These are phyloP conservation scores for Diplodia intermedia DNA, from an alignment of 2,329 filamentous ascomycete species.

Conservation along the genomic window DNA sequence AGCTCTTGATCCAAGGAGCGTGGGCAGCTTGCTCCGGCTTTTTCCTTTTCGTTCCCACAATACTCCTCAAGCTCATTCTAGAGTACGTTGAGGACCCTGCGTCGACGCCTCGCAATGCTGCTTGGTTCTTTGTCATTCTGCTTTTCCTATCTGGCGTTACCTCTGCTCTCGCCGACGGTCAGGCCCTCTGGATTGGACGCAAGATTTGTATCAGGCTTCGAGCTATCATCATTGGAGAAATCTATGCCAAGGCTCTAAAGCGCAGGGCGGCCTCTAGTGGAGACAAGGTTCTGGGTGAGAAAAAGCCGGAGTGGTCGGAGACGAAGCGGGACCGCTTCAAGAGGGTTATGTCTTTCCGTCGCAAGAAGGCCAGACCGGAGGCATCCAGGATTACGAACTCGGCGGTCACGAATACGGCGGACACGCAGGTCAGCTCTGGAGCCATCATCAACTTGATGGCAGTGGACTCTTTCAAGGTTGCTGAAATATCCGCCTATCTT, in stretches of 20 bases:
- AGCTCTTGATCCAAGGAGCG: slow-evolving; percentile 75
- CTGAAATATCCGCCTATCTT: slow-evolving; percentile 90
- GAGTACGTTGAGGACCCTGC: slow-evolving; percentile 90
- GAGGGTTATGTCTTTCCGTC: slow-evolving; percentile 62
- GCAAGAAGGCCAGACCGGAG: slow-evolving; percentile 60
- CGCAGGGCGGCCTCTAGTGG: slow-evolving; percentile 81
- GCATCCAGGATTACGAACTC: slow-evolving; percentile 52
- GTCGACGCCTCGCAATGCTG: slow-evolving; percentile 78
- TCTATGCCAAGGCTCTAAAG: slow-evolving; percentile 93
- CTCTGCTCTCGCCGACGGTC: slow-evolving; percentile 81
- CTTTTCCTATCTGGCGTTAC: slow-evolving; percentile 83
- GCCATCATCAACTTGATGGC: slow-evolving; percentile 99
- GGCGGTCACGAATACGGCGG: slow-evolving; percentile 45
- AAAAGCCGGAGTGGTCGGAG: slow-evolving; percentile 53
- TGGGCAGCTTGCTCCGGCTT: slow-evolving; percentile 82
- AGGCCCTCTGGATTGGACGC: slow-evolving; percentile 90
- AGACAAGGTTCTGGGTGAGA: slow-evolving; percentile 74
- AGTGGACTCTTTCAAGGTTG: slow-evolving; percentile 98
- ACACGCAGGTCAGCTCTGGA: slow-evolving; percentile 86
- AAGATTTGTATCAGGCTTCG: slow-evolving; percentile 93
- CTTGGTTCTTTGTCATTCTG: slow-evolving; percentile 94
- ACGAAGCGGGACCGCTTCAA: slow-evolving; percentile 53
- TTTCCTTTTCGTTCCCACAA: slow-evolving; percentile 88
- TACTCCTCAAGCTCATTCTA: slow-evolving; percentile 88
- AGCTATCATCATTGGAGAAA: slow-evolving; percentile 95